Conservation (phyloP, 2,329 filamentous ascomycete species). For the Calonectria naviculata region DNA sequence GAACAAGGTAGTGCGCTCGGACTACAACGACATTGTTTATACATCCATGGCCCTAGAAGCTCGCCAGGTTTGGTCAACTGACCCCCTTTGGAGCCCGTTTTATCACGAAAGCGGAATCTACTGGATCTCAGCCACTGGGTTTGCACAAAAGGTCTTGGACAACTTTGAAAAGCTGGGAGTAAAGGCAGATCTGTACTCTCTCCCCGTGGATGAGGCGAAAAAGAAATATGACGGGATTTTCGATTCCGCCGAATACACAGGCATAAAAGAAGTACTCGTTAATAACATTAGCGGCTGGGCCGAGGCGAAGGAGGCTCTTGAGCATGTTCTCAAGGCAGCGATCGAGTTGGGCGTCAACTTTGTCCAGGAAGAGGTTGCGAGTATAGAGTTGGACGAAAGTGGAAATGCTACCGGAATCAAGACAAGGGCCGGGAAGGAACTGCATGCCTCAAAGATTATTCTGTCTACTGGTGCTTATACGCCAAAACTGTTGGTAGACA, state of each 20-base stretch:
- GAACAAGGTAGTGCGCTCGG: constrained; percentile 78
- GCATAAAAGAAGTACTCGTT: constrained; percentile 62
- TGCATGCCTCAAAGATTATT: constrained; percentile 62
- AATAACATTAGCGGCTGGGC: constrained; percentile 32
- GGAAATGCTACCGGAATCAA: constrained; percentile 62
- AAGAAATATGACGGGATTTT: constrained; percentile 69
- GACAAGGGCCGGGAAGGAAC: constrained; percentile 55
- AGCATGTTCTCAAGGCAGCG: constrained; percentile 63
- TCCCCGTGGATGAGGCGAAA: constrained; percentile 56
- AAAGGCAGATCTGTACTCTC: constrained; percentile 53
- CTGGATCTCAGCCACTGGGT: constrained; percentile 63
- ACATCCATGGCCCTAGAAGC: constrained; percentile 74
- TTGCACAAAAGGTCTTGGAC: constrained; percentile 61
- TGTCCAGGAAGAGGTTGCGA: constrained; percentile 61
- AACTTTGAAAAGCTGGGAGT: constrained; percentile 62
- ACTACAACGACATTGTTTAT: constrained; percentile 75
- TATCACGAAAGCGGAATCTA: constrained; percentile 72
- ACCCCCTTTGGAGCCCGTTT: constrained; percentile 65
- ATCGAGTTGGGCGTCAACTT: constrained; percentile 70
- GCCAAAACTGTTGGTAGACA: constrained; percentile 64
- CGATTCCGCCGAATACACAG: constrained; percentile 68
- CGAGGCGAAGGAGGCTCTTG: constrained; percentile 67
- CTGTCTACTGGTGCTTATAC: constrained; percentile 70
- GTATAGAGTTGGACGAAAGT: constrained; percentile 56
- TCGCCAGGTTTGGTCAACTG: constrained; percentile 68